Base-by-base conservation (phyloP, 805 yeast genomes). In the Saturnispora ahearnii region DNA sequence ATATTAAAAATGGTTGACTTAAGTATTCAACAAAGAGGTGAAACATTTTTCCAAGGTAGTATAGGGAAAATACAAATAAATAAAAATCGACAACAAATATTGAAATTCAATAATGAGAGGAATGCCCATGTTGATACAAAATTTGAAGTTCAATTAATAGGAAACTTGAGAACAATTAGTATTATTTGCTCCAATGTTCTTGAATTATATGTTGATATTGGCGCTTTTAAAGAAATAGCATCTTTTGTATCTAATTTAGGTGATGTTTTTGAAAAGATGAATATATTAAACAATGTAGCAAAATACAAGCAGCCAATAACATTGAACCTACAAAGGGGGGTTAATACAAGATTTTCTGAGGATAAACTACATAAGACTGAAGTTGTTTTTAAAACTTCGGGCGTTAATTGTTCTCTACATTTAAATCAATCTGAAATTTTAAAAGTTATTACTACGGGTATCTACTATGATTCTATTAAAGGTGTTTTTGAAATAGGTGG, bases 11-110 rank as follows among this genome's bases (percentile, higher is more conserved):
- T 60, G 53, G 26, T 57, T 42, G 67, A 68, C 26, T 42, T 76
- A 6, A 65, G 63, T 41, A 46, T 79, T 24, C 72, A 71, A 45
- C 78, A 73, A 48, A 73, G 73, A 49, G 71, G 69, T 50, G 62
- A 67, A 0, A 58, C 57, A 0, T 63, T 76, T 44, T 56, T 71
- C 1, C 73, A 71, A 53, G 87, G 87, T 2, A 76, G 77, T 1
- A 52, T 79, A 2, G 67, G 71, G 42, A 57, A 53, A 0, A 51
- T 77, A n/a, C 51, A 57, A 1, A 51, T 72, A 5, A 15, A 63
- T 3, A 50, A 66, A 21, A 38, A 22, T 10, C 51, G 60, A 24
- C 58, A 62, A 11, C 45, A 51, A 1, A n/a, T 52, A 5, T 46
- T 63, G 28, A 46, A 52, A 30, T 67, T 76, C 50, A 61, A 58